A percentile compares a stretch with the other conserved stretches of the same genome.
Evolutionary conservation across 495 filamentous ascomycete genomes (phyloP).

Genomic region (Trichoderma parareesei): DNA sequence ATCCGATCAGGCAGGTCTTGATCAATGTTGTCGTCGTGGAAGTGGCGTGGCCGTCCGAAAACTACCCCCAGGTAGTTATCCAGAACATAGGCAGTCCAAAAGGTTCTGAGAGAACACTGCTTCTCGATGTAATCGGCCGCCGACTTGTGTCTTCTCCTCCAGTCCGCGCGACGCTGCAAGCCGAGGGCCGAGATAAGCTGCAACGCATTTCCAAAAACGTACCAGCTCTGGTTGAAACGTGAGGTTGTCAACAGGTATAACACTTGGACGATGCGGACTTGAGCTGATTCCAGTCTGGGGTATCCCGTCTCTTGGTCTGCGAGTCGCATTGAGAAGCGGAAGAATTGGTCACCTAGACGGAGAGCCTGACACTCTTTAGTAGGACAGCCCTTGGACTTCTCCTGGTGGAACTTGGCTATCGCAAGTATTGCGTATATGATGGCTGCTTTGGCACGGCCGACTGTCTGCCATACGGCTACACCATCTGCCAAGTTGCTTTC

Average conservation of each 20-base stretch:
- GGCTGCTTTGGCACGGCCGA: slow-evolving; percentile 32
- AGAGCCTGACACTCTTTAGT: not conserved
- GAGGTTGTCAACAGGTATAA: slow-evolving; percentile 39
- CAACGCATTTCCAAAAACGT: slow-evolving; percentile 39
- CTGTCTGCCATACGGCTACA: slow-evolving; percentile 9
- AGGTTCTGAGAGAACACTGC: slow-evolving; percentile 17
- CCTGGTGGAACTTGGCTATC: slow-evolving; percentile 31
- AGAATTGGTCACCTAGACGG: slow-evolving; percentile 1
- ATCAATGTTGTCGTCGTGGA: slow-evolving; percentile 17
- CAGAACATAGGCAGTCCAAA: slow-evolving; percentile 16
- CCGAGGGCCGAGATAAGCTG: slow-evolving; percentile 40
- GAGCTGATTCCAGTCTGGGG: slow-evolving; percentile 37
- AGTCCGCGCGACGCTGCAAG: slow-evolving; percentile 25
- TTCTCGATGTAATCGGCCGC: slow-evolving; percentile 18
- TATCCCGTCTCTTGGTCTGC: slow-evolving; percentile 35
- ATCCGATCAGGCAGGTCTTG: slow-evolving; percentile 14
- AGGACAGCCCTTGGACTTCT: slow-evolving; percentile 16
- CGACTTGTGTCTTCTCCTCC: slow-evolving; percentile 12
- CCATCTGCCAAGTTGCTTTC: slow-evolving; percentile 23
- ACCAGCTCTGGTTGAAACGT: slow-evolving; percentile 44
- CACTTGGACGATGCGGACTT: slow-evolving; percentile 37
- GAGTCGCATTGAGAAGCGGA: slow-evolving; percentile 28
- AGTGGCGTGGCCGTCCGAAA: slow-evolving; percentile 20
- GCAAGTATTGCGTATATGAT: slow-evolving; percentile 40
- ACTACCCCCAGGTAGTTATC: slow-evolving; percentile 23